Evolutionary conservation across 1,139 yeast species (phyloP).

Genomic region (Hanseniaspora sp.): DNA sequence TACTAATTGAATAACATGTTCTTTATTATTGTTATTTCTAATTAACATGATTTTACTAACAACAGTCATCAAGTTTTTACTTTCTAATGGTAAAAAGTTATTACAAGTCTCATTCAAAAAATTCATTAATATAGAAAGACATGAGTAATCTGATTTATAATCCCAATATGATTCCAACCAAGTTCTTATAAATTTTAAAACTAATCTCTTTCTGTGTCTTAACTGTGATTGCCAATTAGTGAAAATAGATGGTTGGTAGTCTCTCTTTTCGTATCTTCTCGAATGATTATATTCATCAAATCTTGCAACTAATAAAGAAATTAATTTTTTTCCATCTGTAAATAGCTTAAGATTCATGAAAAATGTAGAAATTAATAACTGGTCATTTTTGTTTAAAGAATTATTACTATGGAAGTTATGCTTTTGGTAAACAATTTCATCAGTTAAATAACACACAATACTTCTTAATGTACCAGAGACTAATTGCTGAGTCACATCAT

Average conservation of each 20-base stretch:
- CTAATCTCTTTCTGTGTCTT: constrained; percentile 54
- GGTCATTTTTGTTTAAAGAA: constrained; percentile 43
- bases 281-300: constrained; percentile 41
- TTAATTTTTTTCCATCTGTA: constrained; percentile 55
- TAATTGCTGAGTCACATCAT: constrained; percentile 41
- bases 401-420: not conserved
- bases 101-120: constrained; percentile 67
- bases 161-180: constrained; percentile 92
- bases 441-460: constrained; percentile 57
- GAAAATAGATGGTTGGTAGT: constrained; percentile 27
- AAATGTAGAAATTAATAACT: constrained; percentile 62
- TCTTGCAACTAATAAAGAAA: constrained; percentile 57
- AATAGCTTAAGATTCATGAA: constrained; percentile 71
- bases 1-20: constrained; percentile 33
- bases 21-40: constrained; percentile 24
- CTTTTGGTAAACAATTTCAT: constrained; percentile 35
- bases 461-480: constrained; percentile 75
- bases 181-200: constrained; percentile 55
- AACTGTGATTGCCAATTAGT: constrained; percentile 40
- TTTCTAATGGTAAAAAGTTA: constrained; percentile 48
- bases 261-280: constrained; percentile 6
- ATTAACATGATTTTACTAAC: constrained; percentile 42
- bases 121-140: constrained; percentile 58
- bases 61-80: constrained; percentile 48
- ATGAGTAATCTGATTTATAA: constrained; percentile 45